Conservation (phyloP, 176 grass and related monocot species). For the Oryza australiensis region DNA sequence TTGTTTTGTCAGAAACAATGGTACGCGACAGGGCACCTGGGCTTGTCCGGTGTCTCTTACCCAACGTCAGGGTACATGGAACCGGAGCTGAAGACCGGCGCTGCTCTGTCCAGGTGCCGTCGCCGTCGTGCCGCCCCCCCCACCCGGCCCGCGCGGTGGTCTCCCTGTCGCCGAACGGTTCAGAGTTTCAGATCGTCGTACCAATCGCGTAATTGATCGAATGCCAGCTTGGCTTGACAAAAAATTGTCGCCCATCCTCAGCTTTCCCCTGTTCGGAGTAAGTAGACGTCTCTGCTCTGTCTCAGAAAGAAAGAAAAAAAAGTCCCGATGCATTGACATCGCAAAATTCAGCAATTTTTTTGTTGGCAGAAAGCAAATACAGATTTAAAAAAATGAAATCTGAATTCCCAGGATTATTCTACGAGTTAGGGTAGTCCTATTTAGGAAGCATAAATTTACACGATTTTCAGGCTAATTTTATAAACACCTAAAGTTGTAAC, state of each 20-base stretch:
- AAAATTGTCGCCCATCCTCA: background rate
- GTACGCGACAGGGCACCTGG: conserved; percentile 3
- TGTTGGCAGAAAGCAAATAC: background rate
- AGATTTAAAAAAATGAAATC: too few relatives aligned
- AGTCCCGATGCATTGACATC: too few relatives aligned
- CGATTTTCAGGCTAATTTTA: background rate
- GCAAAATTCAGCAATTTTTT: background rate
- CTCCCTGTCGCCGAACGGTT: background rate
- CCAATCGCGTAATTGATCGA: background rate
- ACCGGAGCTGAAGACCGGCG: background rate
- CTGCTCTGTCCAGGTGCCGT: background rate
- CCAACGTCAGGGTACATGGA: background rate
- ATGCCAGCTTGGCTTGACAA: background rate
- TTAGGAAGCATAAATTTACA: too few relatives aligned
- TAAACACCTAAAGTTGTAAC: too few relatives aligned
- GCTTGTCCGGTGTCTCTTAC: background rate
- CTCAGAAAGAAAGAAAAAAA: background rate
- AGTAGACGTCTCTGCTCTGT: background rate
- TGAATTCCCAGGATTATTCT: too few relatives aligned
- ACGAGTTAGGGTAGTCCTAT: too few relatives aligned
- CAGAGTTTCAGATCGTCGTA: background rate
- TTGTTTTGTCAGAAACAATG: background rate
- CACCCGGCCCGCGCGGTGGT: background rate
- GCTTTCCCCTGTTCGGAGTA: background rate
- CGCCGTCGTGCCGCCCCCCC: conserved; percentile 14